Evolutionary conservation across 768 basidiomycete genomes (phyloP), one percentile per base, ranked within the genome.

Genomic region (Hemileccinum rubropunctum): DNA sequence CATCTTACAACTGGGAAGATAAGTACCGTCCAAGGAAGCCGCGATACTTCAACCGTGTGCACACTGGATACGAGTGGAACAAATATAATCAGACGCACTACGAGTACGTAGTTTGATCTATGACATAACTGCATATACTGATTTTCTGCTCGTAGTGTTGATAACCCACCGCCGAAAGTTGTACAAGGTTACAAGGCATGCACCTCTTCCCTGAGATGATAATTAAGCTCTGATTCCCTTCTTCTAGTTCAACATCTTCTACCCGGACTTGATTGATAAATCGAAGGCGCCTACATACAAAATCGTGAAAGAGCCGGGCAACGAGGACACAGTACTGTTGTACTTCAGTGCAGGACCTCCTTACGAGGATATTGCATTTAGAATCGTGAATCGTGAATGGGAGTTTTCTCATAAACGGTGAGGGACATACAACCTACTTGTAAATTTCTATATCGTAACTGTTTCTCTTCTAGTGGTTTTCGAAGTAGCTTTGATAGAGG

Each of bases 41-140:
- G 39, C 79, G 95, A 54, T 99, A 98, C 75, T 98, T 98, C 75
- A 99, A 99, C 65, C 86, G 97, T 50, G 97, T 98, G 21, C 94
- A 98, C 63, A 99, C 97, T 27, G 97, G 97, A 23, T 99, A 95
- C 65, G 97, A 99, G 67, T 99, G 97, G 97, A 98, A 95, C 76
- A 98, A 98, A 75, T 99, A 98, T 70, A 98, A 98, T 68, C 95
- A 98, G 68, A 98, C 97, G 4, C 97, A 98, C 72, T 99, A 98
- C 69, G 97, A 98, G 92, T 95, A 74, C 56, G 18, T 52, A 18
- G 48, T 38, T 48, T 42, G 13, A 39, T 50, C 11, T 17, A 12
- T 39, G 42, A 35, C 17, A 27, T 32, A n/a, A 27, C 17, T 37
- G 28, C 45, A 39, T 51, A 48, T 35, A 39, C 35, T 60, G 20